Evolutionary conservation across 495 filamentous ascomycete species (phyloP).

Genomic region (Xylaria telfairii): DNA sequence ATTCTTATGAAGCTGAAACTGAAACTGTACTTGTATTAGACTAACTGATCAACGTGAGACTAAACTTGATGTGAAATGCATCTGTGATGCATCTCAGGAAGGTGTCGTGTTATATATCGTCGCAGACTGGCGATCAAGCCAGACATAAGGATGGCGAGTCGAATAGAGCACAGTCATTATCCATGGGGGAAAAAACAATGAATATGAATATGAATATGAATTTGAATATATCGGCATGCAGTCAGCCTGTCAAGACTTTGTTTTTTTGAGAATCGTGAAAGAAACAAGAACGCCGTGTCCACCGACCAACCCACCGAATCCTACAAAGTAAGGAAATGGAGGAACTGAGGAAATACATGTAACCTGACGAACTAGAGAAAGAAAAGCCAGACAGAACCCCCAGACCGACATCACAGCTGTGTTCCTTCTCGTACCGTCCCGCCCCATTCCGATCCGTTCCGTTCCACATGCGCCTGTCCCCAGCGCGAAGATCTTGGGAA

Average conservation of each 20-base stretch:
- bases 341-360: neutral
- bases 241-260: too few relatives aligned
- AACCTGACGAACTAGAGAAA: neutral
- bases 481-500: neutral
- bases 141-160: neutral
- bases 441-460: neutral
- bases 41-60: slow-evolving; percentile 14
- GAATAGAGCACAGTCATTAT: neutral
- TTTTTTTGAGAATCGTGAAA: neutral
- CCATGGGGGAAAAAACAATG: neutral
- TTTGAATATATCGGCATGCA: too few relatives aligned
- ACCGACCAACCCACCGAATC: neutral
- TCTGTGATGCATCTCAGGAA: neutral
- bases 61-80: neutral
- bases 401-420: neutral
- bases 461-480: neutral
- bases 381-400: neutral
- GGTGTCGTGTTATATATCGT: neutral
- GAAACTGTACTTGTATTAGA: slow-evolving; percentile 27
- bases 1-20: slow-evolving; percentile 11
- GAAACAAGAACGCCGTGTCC: neutral
- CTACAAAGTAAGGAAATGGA: neutral
- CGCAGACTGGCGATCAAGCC: neutral
- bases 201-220: neutral
- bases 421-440: too few relatives aligned